Conservation (phyloP, 345 rosid genomes). For the Draba incana region DNA sequence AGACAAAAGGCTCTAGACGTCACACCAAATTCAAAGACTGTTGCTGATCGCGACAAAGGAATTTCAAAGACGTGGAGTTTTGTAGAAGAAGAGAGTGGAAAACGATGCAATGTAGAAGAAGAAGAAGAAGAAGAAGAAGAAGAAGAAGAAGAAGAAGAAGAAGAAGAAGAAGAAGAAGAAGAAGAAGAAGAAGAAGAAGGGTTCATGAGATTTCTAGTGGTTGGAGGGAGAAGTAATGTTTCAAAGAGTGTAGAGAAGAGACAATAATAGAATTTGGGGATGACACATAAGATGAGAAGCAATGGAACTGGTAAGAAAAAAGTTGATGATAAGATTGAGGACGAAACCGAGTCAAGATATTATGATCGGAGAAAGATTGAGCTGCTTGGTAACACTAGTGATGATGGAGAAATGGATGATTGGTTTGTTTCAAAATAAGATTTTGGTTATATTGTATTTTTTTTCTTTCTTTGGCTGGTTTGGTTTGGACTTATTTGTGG, state of each 20-base stretch:
- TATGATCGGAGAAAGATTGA: constrained; percentile 42
- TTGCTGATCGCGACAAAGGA: constrained; percentile 18
- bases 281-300: constrained; percentile 44
- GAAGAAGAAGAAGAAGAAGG: constrained; percentile 36
- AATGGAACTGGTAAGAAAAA: constrained; percentile 26
- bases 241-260: constrained; percentile 47
- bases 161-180: constrained; percentile 14
- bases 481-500: too few species aligned
- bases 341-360: too few species aligned
- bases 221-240: constrained; percentile 59
- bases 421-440: constrained; percentile 56
- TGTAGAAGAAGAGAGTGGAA: constrained; percentile 45
- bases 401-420: constrained; percentile 71
- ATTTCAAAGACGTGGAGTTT: constrained; percentile 54
- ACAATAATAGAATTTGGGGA: constrained; percentile 61
- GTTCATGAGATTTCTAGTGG: constrained; percentile 57
- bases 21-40: constrained; percentile 22
- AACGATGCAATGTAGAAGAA: too few species aligned
- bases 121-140: too few species aligned
- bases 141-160: too few species aligned
- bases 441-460: background rate
- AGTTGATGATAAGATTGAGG: constrained; percentile 26
- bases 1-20: constrained; percentile 55
- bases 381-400: constrained; percentile 45
- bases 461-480: too few species aligned